phyloP scores from a whole-genome alignment of 1,284 basidiomycete genomes.

The Neolentinus lepideus region DNA sequence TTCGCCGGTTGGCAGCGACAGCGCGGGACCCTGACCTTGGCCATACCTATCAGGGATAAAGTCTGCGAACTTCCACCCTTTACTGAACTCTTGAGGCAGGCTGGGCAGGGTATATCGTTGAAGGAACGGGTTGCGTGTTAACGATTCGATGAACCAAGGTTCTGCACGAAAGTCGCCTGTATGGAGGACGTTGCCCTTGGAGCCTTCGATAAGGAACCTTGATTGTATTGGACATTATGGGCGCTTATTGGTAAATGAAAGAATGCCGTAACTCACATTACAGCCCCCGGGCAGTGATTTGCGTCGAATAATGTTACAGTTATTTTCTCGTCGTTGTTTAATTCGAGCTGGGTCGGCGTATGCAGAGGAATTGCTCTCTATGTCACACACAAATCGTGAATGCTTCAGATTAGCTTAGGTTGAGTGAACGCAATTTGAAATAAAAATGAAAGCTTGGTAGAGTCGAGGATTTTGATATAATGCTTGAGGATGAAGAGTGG shows the following conservation, averaged over 20 bases:
- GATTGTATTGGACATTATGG: neutral
- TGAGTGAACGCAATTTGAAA: no score
- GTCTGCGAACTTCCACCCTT: neutral
- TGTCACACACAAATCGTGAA: neutral
- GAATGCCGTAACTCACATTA: constrained; percentile 56
- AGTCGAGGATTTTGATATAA: no score
- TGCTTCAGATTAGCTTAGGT: no score
- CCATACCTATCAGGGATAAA: constrained; percentile 1
- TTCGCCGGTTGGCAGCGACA: neutral
- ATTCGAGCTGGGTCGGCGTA: constrained; percentile 54
- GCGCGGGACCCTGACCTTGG: neutral
- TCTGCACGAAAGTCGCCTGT: constrained; percentile 93
- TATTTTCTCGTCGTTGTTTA: constrained; percentile 52
- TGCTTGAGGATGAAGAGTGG: no score
- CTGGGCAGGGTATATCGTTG: constrained; percentile 54
- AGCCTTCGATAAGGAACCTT: constrained; percentile 85
- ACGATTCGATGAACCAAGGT: constrained; percentile 61
- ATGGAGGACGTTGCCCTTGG: constrained; percentile 70
- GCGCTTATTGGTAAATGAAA: neutral
- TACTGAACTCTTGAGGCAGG: neutral
- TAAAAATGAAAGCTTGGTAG: no score
- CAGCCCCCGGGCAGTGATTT: constrained; percentile 91
- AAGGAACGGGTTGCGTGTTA: constrained; percentile 64
- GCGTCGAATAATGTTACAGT: constrained; percentile 82
- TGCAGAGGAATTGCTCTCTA: constrained; percentile 50